Evolutionary conservation across 495 filamentous ascomycete species (phyloP), one percentile per base, ranked within the genome.

Genomic region (Xylaria castorea): DNA sequence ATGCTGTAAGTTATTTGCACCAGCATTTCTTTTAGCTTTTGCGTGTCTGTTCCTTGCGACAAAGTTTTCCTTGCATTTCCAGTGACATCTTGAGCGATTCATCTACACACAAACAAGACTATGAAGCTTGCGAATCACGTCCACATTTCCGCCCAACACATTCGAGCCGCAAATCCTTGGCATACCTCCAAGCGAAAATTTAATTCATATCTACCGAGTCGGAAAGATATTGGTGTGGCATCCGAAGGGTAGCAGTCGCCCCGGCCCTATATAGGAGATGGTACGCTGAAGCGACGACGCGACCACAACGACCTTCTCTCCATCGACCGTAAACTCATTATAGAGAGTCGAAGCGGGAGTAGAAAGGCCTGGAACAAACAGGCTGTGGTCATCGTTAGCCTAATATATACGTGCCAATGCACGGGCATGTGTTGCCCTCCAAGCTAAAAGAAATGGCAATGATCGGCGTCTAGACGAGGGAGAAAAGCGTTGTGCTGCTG

Each of bases 361-460:
- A 5, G 2, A 32, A 40, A 12, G 50, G 66, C 32, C 66, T 68
- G 48, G 66, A 57, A 57, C 48, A 32, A 68, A 55, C 63, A 46
- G 63, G 14, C 63, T 66, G 27, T 34, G 20, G 22, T 40, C 7
- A 27, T 46, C 66, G 66, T 42, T 34, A 55, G 66, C 66, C 66
- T 68, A 68, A 68, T 68, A 68, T 57, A 68, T 55, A 68, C 30
- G 46, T 50, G 32, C 32, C 32, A 76, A 71, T 74, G 76, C 64
- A 67, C n/a, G 30, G 75, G 66, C 40, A 5, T 27, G 32, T 72
- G 42, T 68, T 71, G 51, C 36, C 18, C 51, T n/a, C 30, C 20
- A 66, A 73, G 70, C 65, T 14, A 5, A 74, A 72, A 36, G 53
- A 62, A 55, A 57, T 68, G 66, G 66, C 50, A 68, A 57, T 32